A percentile compares a stretch with the other conserved stretches of the same genome.
phyloP scores from a whole-genome alignment of 306 rosid genomes.

The Gillenia trifoliata region DNA sequence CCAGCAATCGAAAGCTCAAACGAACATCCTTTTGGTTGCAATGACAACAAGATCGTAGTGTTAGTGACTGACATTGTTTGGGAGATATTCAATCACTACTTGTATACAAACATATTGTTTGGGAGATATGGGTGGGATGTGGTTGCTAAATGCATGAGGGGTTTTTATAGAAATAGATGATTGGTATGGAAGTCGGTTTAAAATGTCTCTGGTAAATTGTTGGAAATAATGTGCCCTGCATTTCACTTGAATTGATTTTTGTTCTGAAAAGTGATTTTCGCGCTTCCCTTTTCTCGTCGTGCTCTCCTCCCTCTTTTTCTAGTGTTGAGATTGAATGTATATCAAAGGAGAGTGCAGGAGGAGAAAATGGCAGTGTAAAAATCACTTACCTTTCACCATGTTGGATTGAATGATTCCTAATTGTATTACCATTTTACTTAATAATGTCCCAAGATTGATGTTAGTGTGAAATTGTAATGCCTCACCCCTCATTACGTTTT shows the following conservation, averaged over 20 bases:
- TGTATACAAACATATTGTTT: too few species aligned
- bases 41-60: too few species aligned
- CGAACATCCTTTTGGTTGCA: too few species aligned
- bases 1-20: too few species aligned
- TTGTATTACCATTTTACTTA: not conserved
- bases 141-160: not conserved
- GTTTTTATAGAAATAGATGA: not conserved
- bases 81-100: too few species aligned
- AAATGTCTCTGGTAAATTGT: too few species aligned
- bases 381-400: too few species aligned
- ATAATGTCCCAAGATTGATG: constrained; percentile 5
- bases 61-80: too few species aligned
- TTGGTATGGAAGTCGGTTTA: constrained; percentile 2
- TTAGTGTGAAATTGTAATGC: constrained; percentile 18
- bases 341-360: not conserved
- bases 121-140: constrained; percentile 12
- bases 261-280: not conserved
- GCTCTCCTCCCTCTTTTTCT: not conserved
- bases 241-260: not conserved
- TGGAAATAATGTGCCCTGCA: too few species aligned
- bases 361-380: too few species aligned
- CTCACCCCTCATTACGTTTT: constrained; percentile 12
- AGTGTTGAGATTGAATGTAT: not conserved
- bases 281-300: not conserved
- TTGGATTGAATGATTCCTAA: too few species aligned